Conservation (phyloP, 768 basidiomycete genomes). For the Hydnomerulius pinastri region DNA sequence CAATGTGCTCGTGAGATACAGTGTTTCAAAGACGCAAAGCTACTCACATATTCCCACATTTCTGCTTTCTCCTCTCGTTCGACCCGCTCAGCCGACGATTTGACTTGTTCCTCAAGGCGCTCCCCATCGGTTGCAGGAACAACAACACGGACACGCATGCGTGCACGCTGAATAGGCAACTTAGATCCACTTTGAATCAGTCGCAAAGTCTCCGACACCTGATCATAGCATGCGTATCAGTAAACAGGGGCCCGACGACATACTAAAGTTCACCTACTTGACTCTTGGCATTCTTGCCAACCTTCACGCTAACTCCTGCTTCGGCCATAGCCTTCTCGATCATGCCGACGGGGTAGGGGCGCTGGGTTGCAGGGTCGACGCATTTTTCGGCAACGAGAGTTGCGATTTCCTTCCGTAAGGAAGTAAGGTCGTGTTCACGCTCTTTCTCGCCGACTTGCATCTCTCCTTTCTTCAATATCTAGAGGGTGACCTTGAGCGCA, state of each 20-base stretch:
- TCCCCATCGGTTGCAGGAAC: slow-evolving; percentile 70
- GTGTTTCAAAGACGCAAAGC: neutral
- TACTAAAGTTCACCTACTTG: slow-evolving; percentile 64
- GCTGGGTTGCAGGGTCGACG: slow-evolving; percentile 87
- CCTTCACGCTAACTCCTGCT: slow-evolving; percentile 88
- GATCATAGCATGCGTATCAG: neutral
- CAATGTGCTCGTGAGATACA: slow-evolving; percentile 9
- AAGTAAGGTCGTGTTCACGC: slow-evolving; percentile 83
- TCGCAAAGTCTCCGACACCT: slow-evolving; percentile 91
- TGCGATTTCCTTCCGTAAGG: slow-evolving; percentile 86
- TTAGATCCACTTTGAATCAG: slow-evolving; percentile 77
- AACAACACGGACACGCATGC: slow-evolving; percentile 87
- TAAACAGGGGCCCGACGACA: too few species aligned
- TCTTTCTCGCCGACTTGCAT: slow-evolving; percentile 98
- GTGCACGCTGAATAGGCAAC: slow-evolving; percentile 90
- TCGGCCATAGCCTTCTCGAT: slow-evolving; percentile 98
- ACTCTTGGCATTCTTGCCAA: slow-evolving; percentile 89
- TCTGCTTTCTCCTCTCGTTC: slow-evolving; percentile 79
- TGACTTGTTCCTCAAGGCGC: slow-evolving; percentile 66
- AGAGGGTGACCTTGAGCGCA: neutral
- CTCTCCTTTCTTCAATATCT: slow-evolving; percentile 97
- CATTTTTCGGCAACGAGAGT: slow-evolving; percentile 95
- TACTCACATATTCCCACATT: slow-evolving; percentile 86
- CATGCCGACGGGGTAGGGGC: slow-evolving; percentile 91
- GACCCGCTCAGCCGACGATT: slow-evolving; percentile 75